Conservation (phyloP, 768 basidiomycete genomes). For the Xanthoconium stramineum region DNA sequence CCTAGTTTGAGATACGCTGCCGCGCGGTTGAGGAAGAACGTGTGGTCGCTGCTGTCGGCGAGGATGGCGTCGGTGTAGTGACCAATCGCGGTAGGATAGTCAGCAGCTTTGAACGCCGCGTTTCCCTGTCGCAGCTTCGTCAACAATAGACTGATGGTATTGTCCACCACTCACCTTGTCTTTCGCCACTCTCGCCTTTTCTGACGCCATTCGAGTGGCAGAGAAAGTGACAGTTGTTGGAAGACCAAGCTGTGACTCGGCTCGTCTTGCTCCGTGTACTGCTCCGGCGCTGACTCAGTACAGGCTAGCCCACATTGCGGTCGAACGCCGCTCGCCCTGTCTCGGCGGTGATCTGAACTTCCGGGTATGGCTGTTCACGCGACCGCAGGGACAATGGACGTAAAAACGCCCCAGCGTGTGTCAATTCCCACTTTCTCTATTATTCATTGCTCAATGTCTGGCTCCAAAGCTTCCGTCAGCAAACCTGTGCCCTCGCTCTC, state of each 20-base stretch:
- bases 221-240: neutral
- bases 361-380: constrained; percentile 3
- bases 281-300: neutral
- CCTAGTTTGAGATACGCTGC: constrained; percentile 91
- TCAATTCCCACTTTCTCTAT: neutral
- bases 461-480: constrained; percentile 51
- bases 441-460: constrained; percentile 9
- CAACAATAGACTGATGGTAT: neutral
- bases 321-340: neutral
- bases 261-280: too few species aligned
- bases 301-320: neutral
- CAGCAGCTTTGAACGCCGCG: constrained; percentile 74
- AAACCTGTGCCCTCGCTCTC: constrained; percentile 47
- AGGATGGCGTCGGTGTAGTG: constrained; percentile 83
- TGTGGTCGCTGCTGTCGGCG: constrained; percentile 66
- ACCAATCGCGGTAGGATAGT: constrained; percentile 77
- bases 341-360: neutral
- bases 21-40: constrained; percentile 83
- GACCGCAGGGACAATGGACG: constrained; percentile 1
- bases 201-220: constrained; percentile 31
- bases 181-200: constrained; percentile 33
- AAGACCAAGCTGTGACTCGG: too few species aligned
- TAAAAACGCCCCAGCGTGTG: constrained; percentile 27
- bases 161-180: constrained; percentile 22
- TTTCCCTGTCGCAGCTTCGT: constrained; percentile 64